Conservation (phyloP, 176 grass and related monocot species). For the Lolium multiflorum region DNA sequence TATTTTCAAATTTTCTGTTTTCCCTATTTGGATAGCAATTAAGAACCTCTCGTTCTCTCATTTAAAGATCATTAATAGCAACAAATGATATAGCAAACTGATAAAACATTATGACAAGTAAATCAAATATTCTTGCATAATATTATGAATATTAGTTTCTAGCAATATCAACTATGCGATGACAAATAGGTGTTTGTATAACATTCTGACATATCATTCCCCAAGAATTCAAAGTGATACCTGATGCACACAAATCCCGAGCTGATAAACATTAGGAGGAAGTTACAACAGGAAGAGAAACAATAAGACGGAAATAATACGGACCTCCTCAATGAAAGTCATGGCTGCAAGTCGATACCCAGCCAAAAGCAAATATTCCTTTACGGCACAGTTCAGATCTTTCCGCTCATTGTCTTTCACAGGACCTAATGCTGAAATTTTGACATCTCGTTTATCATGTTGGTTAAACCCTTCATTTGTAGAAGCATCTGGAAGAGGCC, state of each 20-base stretch:
- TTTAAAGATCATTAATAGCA: conserved; percentile 7
- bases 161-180: conserved; percentile 16
- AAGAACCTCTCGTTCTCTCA: not conserved
- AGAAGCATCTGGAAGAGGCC: conserved; percentile 53
- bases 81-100: conserved; percentile 17
- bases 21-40: conserved; percentile 8
- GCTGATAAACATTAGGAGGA: conserved; percentile 10
- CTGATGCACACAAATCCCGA: conserved; percentile 24
- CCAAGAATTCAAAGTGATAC: conserved; percentile 24
- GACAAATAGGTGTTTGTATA: conserved; percentile 35
- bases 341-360: conserved; percentile 95
- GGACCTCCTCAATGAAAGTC: conserved; percentile 97
- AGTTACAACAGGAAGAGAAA: conserved; percentile 19
- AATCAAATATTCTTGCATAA: not conserved
- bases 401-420: conserved; percentile 81
- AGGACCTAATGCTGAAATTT: conserved; percentile 79
- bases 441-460: conserved; percentile 60
- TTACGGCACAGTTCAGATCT: conserved; percentile 93
- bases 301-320: conserved; percentile 27
- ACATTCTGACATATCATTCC: conserved; percentile 1
- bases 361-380: conserved; percentile 97
- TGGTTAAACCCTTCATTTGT: conserved; percentile 58
- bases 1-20: not conserved
- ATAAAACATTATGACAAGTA: conserved; percentile 24
- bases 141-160: conserved; percentile 4